A percentile compares a stretch with the other conserved stretches of the same genome.
These are phyloP conservation scores for Hyaloraphidium curvatum DNA, from an alignment of 192 early-diverging fungal species.

Conservation along the genomic window DNA sequence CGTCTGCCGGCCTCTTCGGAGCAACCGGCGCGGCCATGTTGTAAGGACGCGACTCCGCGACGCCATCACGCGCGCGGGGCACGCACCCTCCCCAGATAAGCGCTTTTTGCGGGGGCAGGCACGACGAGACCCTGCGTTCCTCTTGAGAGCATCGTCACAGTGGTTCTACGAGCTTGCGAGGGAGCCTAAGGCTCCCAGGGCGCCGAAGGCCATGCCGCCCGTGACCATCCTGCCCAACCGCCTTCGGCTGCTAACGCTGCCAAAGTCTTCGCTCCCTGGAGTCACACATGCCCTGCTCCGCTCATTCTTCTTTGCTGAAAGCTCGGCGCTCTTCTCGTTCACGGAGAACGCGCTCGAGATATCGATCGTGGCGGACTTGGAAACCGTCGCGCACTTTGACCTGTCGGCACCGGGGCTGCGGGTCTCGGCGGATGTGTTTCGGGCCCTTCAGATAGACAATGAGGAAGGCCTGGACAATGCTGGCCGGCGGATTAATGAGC, in stretches of 20 bases:
- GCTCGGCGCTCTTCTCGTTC: conserved; percentile 38
- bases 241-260: conserved; percentile 38
- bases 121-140: too few relatives aligned
- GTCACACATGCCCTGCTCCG: conserved; percentile 40
- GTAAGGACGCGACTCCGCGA: too few relatives aligned
- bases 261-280: conserved; percentile 24
- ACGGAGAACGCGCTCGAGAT: conserved; percentile 51
- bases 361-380: conserved; percentile 36
- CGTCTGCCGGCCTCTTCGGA: too few relatives aligned
- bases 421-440: conserved; percentile 34
- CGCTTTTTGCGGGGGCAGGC: too few relatives aligned
- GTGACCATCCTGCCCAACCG: conserved; percentile 35
- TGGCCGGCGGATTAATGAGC: conserved; percentile 36
- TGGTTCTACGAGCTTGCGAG: too few relatives aligned
- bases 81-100: too few relatives aligned
- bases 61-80: too few relatives aligned
- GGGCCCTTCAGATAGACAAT: conserved; percentile 44
- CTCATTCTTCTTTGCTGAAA: conserved; percentile 29
- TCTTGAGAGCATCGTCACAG: too few relatives aligned
- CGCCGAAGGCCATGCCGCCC: too few relatives aligned
- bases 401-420: conserved; percentile 17
- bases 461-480: conserved; percentile 28
- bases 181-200: too few relatives aligned
- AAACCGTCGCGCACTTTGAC: conserved; percentile 24
- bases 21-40: too few relatives aligned